Base-by-base conservation (phyloP, 1,284 basidiomycete genomes). In the Cryptococcus sp. region DNA sequence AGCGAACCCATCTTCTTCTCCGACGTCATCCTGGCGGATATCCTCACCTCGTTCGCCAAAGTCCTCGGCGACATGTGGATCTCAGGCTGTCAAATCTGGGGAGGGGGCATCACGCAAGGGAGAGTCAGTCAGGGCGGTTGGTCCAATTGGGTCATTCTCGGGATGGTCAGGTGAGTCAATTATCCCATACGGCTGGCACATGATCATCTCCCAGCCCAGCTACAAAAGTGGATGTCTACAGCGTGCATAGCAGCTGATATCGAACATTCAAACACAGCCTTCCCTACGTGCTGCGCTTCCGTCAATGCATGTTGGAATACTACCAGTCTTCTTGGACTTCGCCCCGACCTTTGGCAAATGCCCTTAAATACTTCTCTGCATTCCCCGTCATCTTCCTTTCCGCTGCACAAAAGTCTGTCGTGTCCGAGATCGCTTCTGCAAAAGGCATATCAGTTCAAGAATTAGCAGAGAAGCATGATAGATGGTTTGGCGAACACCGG, bases 371-470 rank as follows among this genome's bases (percentile, higher is more conserved):
- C 74, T 91, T 92, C 0, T 89, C 92, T 7, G 89, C 95, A 0
- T 95, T 99, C 74, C 96, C 96, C n/a, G 93, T 98, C 53, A 97
- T 99, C 63, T 89, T 89, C 70, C 82, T 97, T 39, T 93, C 91
- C 52, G 92, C 93, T 23, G 88, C 89, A 17, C 92, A 94, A 72
- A 83, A 87, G 57, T 80, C 84, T 37, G 85, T 89, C 16, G 81
- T 85, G 13, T 78, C 78, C 23, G 87, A 89, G 52, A 70, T 86
- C 7, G 78, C 82, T 20, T 78, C 80, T 45, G 70, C 80, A 10
- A 83, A 83, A 52, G 85, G 84, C 3, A 78, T 80, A 13, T 62
- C 65, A 0, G 66, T 73, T 8, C 67, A 66, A 49, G 70, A 77
- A 54, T 59, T 78, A 15, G 77, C 78, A 17, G 74, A 72, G 17